Base-by-base conservation (phyloP, 176 grass and related monocot genomes). In the Triticum dicoccoides region DNA sequence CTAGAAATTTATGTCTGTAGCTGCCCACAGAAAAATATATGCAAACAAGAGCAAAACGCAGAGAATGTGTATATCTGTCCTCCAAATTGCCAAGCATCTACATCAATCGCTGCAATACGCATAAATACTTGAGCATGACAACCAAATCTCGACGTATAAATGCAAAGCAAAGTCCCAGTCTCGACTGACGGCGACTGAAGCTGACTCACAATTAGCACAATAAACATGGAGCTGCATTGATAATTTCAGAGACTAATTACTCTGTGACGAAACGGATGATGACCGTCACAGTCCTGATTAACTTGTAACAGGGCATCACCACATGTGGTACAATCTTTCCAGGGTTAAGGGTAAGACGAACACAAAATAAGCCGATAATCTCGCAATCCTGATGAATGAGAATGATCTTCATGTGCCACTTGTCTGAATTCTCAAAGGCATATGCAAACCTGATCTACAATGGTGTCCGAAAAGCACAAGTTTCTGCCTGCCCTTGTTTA, bases 151-250 rank as follows among this genome's bases (percentile, higher is more conserved):
- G 21, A 7, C 52, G 5, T 87, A 61, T 34, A 65, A 44, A 45
- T 86, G 86, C 42, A 58, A 77, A 85, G 74, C 61, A 44, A 84
- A 86, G 77, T 77, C 54, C 78, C 39, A 73, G 83, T 88, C 88
- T 66, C 79, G n/a, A 59, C 27, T 6, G 90, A 90, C 45, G 29
- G 80, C 34, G 88, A 86, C 85, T 71, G 56, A 84, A 75, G 67
- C 20, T 29, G 67, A 79, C 86, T 52, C 77, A 39, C 18, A 49
- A 10, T 20, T 8, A 38, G 33, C 20, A 76, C 69, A 30, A 23
- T 5, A 30, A 54, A 51, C 21, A 65, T 13, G 21, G 4, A 79
- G 10, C 80, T 42, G 35, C 45, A 76, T 51, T 12, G 5, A 54
- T 54, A 18, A 18, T 54, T 18, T 54, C 33, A 49, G 56, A 52